phyloP scores from a whole-genome alignment of 2,329 filamentous ascomycete genomes.

The Aureobasidium lini region DNA sequence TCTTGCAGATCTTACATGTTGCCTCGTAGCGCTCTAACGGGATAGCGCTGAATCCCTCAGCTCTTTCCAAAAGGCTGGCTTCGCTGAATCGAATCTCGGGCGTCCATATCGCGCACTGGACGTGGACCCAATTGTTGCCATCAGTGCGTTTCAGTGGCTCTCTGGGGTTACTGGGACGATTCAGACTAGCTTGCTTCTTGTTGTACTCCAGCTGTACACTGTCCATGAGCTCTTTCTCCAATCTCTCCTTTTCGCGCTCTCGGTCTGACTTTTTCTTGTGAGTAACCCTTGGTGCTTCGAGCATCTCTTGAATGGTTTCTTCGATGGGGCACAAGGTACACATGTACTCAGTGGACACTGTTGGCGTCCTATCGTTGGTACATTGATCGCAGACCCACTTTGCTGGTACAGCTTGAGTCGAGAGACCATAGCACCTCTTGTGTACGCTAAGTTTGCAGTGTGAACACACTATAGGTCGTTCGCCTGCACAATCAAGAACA shows the following conservation, averaged over 20 bases:
- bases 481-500: slow-evolving; percentile 61
- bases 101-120: slow-evolving; percentile 85
- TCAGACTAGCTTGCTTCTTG: slow-evolving; percentile 73
- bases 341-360: slow-evolving; percentile 89
- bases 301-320: slow-evolving; percentile 71
- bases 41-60: slow-evolving; percentile 84
- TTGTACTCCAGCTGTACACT: slow-evolving; percentile 76
- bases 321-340: slow-evolving; percentile 87
- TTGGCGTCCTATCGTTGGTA: slow-evolving; percentile 83
- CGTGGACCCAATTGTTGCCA: slow-evolving; percentile 97
- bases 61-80: slow-evolving; percentile 71
- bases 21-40: slow-evolving; percentile 65
- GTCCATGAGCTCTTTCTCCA: slow-evolving; percentile 76
- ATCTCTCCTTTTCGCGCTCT: slow-evolving; percentile 77
- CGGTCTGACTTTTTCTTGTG: slow-evolving; percentile 89
- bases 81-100: slow-evolving; percentile 90
- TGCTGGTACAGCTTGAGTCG: slow-evolving; percentile 39
- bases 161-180: slow-evolving; percentile 73
- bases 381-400: slow-evolving; percentile 98
- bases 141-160: slow-evolving; percentile 90
- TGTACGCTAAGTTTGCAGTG: slow-evolving; percentile 91
- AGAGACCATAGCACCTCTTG: slow-evolving; percentile 84
- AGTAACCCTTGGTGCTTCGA: slow-evolving; percentile 70
- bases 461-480: slow-evolving; percentile 68
- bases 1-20: slow-evolving; percentile 76